These are phyloP conservation scores for Sanguinoderma infundibulare DNA, from an alignment of 1,284 basidiomycete species.

Conservation along the genomic window DNA sequence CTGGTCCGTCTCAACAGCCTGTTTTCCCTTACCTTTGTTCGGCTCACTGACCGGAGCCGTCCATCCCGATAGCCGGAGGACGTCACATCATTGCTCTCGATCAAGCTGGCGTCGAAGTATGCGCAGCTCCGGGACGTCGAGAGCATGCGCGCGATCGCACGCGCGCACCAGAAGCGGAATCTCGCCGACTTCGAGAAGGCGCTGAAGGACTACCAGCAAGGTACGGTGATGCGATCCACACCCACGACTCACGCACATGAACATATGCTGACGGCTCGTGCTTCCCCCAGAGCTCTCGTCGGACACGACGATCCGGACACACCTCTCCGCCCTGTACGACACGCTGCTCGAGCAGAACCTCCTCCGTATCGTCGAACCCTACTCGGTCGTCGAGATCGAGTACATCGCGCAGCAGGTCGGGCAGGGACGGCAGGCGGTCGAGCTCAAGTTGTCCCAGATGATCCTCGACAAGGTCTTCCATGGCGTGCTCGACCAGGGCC, in stretches of 20 bases:
- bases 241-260: neutral
- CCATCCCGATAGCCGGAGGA: constrained; percentile 78
- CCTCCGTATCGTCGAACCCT: constrained; percentile 77
- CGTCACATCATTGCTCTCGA: constrained; percentile 82
- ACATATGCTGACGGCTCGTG: neutral
- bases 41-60: neutral
- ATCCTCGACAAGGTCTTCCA: constrained; percentile 95
- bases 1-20: constrained; percentile 55
- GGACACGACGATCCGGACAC: constrained; percentile 93
- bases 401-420: constrained; percentile 90
- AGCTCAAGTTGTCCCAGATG: constrained; percentile 98
- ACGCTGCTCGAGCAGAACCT: constrained; percentile 96
- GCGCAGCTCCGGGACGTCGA: constrained; percentile 85
- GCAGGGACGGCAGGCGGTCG: constrained; percentile 91
- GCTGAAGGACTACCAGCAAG: constrained; percentile 86
- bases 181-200: constrained; percentile 90
- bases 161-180: constrained; percentile 91
- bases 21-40: neutral
- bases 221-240: constrained; percentile 45
- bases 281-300: constrained; percentile 80
- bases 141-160: constrained; percentile 93
- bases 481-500: constrained; percentile 94
- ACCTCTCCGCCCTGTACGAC: constrained; percentile 92
- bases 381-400: constrained; percentile 89
- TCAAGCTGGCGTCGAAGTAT: constrained; percentile 90